Base-by-base conservation (phyloP, 1,284 basidiomycete genomes). In the Austroboletus niveus region DNA sequence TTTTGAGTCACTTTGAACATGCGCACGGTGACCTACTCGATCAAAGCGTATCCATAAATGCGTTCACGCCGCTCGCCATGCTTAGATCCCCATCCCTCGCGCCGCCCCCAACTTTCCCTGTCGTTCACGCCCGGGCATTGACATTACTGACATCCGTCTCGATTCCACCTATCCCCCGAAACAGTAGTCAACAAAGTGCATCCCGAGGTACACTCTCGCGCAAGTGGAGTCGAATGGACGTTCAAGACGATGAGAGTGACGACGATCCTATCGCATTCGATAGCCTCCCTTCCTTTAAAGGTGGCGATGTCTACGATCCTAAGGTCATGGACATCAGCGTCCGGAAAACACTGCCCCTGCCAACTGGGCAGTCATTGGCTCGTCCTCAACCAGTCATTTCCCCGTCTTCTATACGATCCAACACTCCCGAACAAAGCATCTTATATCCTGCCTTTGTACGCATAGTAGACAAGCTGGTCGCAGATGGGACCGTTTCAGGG, bases 201-300 rank as follows among this genome's bases (percentile, higher is more conserved):
- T 48, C 58, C 5, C 60, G 53, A 47, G 34, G 47, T 5, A 24
- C 22, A 4, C 29, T 66, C 35, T 54, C 65, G 36, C 69, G 69
- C 47, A 69, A 52, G 47, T 67, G 65, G 65, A 67, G 67, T 35
- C 62, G 65, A 46, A 40, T 67, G 41, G 52, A 67, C n/a, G 55
- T 51, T 8, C 65, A 65, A 40, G 65, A 70, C 15, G 53, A 50
- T 7, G 66, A 64, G 15, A 46, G 43, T 30, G 43, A 54, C 1
- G 50, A 48, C 10, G 11, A 57, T 24, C 50, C 51, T 2, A 58
- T 68, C 6, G 5, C 34, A 31, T 58, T 67, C 17, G 53, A 55
- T 12, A 39, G 67, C 40, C 52, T 69, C 29, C 31, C 48, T 17
- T 35, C 42, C 9, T 22, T 20, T 10, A 8, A 17, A 46, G 1